Percentiles rank a stretch among this genome's conserved stretches.
These are phyloP conservation scores for Akanthomyces muscarius DNA, from an alignment of 2,329 filamentous ascomycete species.

Conservation along the genomic window DNA sequence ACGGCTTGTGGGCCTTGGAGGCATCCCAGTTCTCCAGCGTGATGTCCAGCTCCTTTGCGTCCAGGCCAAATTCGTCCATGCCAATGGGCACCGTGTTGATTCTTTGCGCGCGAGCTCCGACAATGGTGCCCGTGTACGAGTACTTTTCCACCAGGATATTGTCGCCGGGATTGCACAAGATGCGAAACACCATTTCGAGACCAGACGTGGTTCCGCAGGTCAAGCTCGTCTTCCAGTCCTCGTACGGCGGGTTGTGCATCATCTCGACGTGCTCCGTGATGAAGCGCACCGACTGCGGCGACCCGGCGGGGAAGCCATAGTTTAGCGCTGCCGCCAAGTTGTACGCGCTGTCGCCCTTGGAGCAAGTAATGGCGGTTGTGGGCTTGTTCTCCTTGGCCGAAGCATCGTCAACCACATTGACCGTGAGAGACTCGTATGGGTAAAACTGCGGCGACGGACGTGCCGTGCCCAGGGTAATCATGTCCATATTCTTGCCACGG, in stretches of 20 bases:
- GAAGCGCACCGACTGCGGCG: slow-evolving; percentile 66
- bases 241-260: slow-evolving; percentile 67
- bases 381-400: slow-evolving; percentile 12
- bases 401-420: slow-evolving; percentile 15
- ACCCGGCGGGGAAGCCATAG: slow-evolving; percentile 70
- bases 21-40: slow-evolving; percentile 62
- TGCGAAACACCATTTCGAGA: slow-evolving; percentile 62
- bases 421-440: slow-evolving; percentile 8
- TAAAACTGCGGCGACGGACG: slow-evolving; percentile 17
- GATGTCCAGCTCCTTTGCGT: slow-evolving; percentile 58
- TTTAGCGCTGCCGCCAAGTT: slow-evolving; percentile 56
- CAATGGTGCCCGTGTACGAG: slow-evolving; percentile 45
- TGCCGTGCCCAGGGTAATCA: slow-evolving; percentile 15
- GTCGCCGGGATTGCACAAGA: slow-evolving; percentile 60
- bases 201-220: slow-evolving; percentile 64
- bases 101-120: slow-evolving; percentile 61
- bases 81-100: slow-evolving; percentile 56
- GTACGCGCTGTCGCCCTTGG: slow-evolving; percentile 20
- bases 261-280: slow-evolving; percentile 74
- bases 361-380: slow-evolving; percentile 8
- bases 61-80: slow-evolving; percentile 63
- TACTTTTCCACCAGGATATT: slow-evolving; percentile 66
- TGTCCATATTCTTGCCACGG: slow-evolving; percentile 13
- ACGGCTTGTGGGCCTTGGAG: slow-evolving; percentile 38
- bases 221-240: slow-evolving; percentile 67